These are phyloP conservation scores for Amaranthus cruentus DNA, from an alignment of 148 eudicot genomes.

Conservation along the genomic window DNA sequence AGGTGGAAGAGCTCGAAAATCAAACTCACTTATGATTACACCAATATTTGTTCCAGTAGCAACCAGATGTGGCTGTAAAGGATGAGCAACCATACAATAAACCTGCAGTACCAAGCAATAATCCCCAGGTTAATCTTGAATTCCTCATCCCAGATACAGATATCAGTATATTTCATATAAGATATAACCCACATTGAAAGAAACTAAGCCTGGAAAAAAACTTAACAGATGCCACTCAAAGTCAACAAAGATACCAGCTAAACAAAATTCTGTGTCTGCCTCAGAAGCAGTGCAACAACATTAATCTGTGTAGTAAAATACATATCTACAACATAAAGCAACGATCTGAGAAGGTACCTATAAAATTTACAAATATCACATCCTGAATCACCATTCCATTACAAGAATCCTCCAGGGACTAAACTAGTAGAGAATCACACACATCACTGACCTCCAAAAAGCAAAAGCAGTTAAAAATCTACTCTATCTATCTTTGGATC, in stretches of 20 bases:
- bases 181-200: not conserved
- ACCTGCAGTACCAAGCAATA: slow-evolving; percentile 47
- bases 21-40: slow-evolving; percentile 83
- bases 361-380: not conserved
- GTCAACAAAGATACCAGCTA: not conserved
- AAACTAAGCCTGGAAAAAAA: not conserved
- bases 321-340: not conserved
- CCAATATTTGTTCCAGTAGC: slow-evolving; percentile 97
- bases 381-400: not conserved
- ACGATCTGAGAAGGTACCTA: not conserved
- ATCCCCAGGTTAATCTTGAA: not conserved
- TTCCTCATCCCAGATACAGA: not conserved
- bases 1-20: slow-evolving; percentile 91
- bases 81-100: slow-evolving; percentile 97
- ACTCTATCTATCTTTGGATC: not conserved
- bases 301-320: not conserved
- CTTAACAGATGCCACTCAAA: not conserved
- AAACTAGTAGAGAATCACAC: not conserved
- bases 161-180: not conserved
- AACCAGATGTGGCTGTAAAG: slow-evolving; percentile 96
- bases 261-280: not conserved
- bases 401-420: not conserved
- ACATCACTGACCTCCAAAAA: not conserved
- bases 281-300: not conserved
- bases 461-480: not conserved